Conservation (phyloP, 495 filamentous ascomycete species). For the Friedmanniomyces endolithicus region DNA sequence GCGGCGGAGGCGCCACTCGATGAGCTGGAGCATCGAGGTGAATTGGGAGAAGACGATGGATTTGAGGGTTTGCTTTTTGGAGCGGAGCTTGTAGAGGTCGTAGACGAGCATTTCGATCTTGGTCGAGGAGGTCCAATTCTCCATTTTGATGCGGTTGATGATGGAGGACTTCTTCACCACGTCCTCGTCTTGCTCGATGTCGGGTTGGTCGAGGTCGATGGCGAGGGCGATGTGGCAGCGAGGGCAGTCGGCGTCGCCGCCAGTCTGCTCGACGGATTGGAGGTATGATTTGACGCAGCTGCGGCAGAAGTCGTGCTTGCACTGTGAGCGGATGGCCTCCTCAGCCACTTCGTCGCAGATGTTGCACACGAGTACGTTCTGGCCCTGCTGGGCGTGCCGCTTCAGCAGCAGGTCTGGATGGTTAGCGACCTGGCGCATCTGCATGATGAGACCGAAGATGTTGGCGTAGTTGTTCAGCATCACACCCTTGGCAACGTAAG, state of each 20-base stretch:
- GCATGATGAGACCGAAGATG: constrained; percentile 79
- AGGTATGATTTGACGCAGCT: constrained; percentile 77
- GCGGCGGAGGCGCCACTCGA: constrained; percentile 89
- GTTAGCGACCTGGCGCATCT: constrained; percentile 89
- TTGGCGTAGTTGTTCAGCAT: constrained; percentile 95
- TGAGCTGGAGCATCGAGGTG: constrained; percentile 60
- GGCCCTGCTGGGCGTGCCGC: constrained; percentile 69
- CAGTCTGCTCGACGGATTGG: constrained; percentile 48
- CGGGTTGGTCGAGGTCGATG: constrained; percentile 87
- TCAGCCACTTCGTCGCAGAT: constrained; percentile 94
- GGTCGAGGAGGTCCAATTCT: constrained; percentile 90
- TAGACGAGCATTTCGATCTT: constrained; percentile 96
- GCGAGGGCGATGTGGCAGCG: constrained; percentile 78
- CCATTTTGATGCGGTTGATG: constrained; percentile 95
- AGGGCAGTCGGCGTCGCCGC: constrained; percentile 64
- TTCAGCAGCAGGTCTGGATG: constrained; percentile 90
- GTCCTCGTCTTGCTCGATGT: constrained; percentile 76
- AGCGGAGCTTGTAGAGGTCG: constrained; percentile 77
- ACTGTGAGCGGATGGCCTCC: constrained; percentile 80
- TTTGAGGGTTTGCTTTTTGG: constrained; percentile 82
- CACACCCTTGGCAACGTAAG: constrained; percentile 86
- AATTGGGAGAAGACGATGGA: constrained; percentile 67
- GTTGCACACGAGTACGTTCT: constrained; percentile 81
- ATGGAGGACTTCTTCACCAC: constrained; percentile 84
- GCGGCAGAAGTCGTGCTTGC: constrained; percentile 91